A percentile compares a stretch with the other conserved stretches of the same genome.
Conservation (phyloP, 345 rosid genomes). For the Populus simonii region DNA sequence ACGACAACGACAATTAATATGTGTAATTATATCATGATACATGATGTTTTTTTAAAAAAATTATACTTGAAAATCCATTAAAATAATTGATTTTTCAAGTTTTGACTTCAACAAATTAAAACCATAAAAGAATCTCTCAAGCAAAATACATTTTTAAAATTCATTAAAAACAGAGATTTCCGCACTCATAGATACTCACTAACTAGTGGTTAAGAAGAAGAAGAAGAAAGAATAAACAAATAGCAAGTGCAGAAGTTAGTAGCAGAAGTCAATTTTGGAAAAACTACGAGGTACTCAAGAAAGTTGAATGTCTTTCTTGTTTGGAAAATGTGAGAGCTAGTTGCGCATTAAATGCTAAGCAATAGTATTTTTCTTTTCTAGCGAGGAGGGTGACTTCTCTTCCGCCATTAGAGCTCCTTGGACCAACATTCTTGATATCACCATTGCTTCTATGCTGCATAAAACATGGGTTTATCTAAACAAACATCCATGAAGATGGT, state of each 20-base stretch:
- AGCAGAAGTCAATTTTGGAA: not conserved
- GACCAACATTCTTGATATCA: conserved; percentile 43
- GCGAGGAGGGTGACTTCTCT: not conserved
- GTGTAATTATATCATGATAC: too few relatives aligned
- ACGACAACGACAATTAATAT: too few relatives aligned
- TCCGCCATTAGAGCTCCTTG: not conserved
- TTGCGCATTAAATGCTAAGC: conserved; percentile 6
- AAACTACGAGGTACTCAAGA: not conserved
- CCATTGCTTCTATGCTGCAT: not conserved
- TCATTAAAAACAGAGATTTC: too few relatives aligned
- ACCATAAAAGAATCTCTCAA: too few relatives aligned
- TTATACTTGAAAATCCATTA: too few relatives aligned
- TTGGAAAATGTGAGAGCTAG: not conserved
- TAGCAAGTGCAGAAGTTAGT: not conserved
- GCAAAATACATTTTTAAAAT: too few relatives aligned
- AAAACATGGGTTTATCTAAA: not conserved
- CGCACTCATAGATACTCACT: too few relatives aligned
- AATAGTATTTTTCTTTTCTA: too few relatives aligned
- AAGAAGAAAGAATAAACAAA: too few relatives aligned
- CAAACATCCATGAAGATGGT: conserved; percentile 13
- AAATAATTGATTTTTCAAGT: too few relatives aligned
- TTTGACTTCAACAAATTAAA: too few relatives aligned
- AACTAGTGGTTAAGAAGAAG: not conserved
- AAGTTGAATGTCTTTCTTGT: not conserved
- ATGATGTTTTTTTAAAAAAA: too few relatives aligned